These are phyloP conservation scores for Acanthamoeba rhysodes DNA, from an alignment of 208 protist species.

Conservation along the genomic window DNA sequence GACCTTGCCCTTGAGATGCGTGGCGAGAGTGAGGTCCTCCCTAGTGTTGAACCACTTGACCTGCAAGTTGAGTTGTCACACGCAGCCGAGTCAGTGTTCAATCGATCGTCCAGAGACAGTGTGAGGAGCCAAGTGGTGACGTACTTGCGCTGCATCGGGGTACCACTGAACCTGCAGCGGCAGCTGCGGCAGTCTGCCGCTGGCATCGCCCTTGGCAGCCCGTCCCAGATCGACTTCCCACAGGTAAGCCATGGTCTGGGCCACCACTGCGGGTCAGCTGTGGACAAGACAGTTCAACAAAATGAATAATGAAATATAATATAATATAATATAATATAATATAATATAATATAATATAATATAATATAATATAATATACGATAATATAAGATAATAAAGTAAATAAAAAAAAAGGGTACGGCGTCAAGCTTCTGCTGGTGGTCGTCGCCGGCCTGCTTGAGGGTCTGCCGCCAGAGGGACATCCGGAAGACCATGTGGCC, in stretches of 20 bases:
- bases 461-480: background rate
- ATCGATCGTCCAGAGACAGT: background rate
- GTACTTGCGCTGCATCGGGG: background rate
- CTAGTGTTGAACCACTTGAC: slow-evolving; percentile 12
- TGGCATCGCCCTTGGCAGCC: background rate
- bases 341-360: too few relatives aligned
- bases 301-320: too few relatives aligned
- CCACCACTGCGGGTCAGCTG: background rate
- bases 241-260: background rate
- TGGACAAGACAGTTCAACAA: too few relatives aligned
- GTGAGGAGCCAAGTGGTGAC: background rate
- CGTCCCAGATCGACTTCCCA: background rate
- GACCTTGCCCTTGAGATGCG: background rate
- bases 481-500: background rate
- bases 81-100: background rate
- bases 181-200: background rate
- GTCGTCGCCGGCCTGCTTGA: background rate
- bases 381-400: too few relatives aligned
- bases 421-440: background rate
- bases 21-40: background rate
- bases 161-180: background rate
- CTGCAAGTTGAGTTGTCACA: background rate
- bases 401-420: background rate
- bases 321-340: too few relatives aligned
- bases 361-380: too few relatives aligned